These are phyloP conservation scores for Colletotrichum graminicola DNA, from an alignment of 2,329 filamentous ascomycete species.

Conservation along the genomic window DNA sequence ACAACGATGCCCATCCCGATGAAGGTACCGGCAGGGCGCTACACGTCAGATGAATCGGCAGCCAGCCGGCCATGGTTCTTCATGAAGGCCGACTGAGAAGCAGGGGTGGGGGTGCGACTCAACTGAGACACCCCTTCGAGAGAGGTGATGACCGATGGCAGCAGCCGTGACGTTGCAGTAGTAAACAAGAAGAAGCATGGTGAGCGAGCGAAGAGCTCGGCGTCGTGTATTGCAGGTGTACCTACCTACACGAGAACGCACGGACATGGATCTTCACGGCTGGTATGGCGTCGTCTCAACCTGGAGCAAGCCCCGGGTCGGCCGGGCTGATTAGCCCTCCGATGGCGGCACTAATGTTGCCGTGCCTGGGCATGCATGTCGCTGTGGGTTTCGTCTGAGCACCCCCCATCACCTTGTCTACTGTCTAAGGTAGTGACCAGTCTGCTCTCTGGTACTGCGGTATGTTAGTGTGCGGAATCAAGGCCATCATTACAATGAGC, in stretches of 20 bases:
- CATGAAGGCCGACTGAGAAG: constrained; percentile 33
- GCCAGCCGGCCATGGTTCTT: constrained; percentile 58
- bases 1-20: constrained; percentile 72
- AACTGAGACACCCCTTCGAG: constrained; percentile 19
- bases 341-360: constrained; percentile 22
- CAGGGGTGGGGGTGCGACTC: constrained; percentile 16
- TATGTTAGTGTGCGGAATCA: background rate
- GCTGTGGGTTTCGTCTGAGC: constrained; percentile 8
- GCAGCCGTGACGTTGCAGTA: background rate
- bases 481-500: background rate
- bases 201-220: constrained; percentile 3
- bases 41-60: constrained; percentile 51
- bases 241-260: constrained; percentile 4
- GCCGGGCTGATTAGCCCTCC: constrained; percentile 40
- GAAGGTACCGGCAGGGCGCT: constrained; percentile 66
- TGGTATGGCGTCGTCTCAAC: constrained; percentile 39
- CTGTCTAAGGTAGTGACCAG: background rate
- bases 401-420: background rate
- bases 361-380: constrained; percentile 1
- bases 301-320: constrained; percentile 34
- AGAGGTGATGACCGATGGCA: constrained; percentile 3
- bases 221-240: background rate
- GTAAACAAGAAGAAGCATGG: constrained; percentile 10
- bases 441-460: constrained; percentile 1
- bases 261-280: constrained; percentile 30